Conservation (phyloP, 257 asterid genomes). For the Fraxinus quadrangulata region DNA sequence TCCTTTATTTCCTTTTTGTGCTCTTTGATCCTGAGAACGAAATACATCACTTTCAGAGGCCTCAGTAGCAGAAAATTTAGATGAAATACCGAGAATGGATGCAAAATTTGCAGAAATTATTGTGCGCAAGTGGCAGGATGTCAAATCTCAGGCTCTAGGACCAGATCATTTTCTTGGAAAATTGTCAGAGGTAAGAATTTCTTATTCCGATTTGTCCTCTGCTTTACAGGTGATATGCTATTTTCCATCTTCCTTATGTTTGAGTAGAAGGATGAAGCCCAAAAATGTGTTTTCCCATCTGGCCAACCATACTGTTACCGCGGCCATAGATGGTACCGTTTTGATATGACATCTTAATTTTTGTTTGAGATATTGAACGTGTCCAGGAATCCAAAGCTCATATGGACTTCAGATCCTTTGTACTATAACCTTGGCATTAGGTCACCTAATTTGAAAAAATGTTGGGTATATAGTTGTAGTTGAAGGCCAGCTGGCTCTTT, state of each 20-base stretch:
- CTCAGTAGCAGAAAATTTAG: conserved; percentile 49
- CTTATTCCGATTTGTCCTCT: background rate
- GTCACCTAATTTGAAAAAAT: background rate
- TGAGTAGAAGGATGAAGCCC: background rate
- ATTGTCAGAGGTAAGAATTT: conserved; percentile 69
- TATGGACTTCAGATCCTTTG: background rate
- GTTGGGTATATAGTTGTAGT: background rate
- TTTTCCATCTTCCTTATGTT: background rate
- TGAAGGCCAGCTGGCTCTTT: background rate
- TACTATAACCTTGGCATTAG: background rate
- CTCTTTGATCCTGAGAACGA: conserved; percentile 19
- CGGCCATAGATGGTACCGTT: background rate
- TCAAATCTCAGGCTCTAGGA: conserved; percentile 93
- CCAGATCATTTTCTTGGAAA: conserved; percentile 72
- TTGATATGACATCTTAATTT: background rate
- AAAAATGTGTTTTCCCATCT: background rate
- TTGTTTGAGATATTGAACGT: conserved; percentile 8
- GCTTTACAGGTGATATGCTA: background rate
- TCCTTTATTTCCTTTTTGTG: conserved; percentile 14
- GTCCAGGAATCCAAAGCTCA: background rate
- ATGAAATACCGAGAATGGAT: conserved; percentile 77
- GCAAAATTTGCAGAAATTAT: conserved; percentile 84
- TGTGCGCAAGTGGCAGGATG: conserved; percentile 86
- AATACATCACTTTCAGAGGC: conserved; percentile 43
- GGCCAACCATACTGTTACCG: background rate